Evolutionary conservation across 2,329 filamentous ascomycete species (phyloP), one percentile per base, ranked within the genome.

Genomic region (Septoria petroselini): DNA sequence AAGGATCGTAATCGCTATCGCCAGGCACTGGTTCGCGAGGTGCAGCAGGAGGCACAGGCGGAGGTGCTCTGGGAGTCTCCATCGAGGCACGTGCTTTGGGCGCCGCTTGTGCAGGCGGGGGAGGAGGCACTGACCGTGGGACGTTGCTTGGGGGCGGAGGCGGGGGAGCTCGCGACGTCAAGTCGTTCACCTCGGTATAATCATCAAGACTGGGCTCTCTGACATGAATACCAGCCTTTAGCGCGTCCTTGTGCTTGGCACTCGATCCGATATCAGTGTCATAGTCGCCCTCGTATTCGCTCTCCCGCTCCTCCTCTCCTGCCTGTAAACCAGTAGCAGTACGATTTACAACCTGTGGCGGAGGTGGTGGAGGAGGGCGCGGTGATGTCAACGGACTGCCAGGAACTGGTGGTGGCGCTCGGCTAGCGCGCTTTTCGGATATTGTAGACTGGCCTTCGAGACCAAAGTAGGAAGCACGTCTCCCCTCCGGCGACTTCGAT

Each of bases 241-340:
- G 71, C 1, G 91, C 91, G 71, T 95, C 91, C 70, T 95, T 96
- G 69, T 95, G 89, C 48, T 87, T 88, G n/a, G 82, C 89, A 7
- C 88, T 85, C n/a, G 91, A 88, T 1, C 86, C 91, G 65, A 97
- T 97, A 66, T 97, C 93, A 5, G 93, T 97, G 62, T 97, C 93
- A 66, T 97, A 97, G 65, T 97, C 93, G 5, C 91, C 93, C 66
- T 98, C 93, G 64, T 97, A 97, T 65, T 96, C 91, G 0, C 89
- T 94, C 27, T 89, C 79, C 52, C 86, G 88, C 52, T 86, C 85
- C 19, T 82, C 84, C 11, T 85, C 84, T 33, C 78, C 71, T 5
- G 54, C 38, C 4, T 54, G 38, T 15, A 58, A 53, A 17, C 55
- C 60, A 23, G 66, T 68, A 2, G 48, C 50, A 25, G 68, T 66